These are phyloP conservation scores for Phoma herbarum DNA, from an alignment of 2,329 filamentous ascomycete species.

Conservation along the genomic window DNA sequence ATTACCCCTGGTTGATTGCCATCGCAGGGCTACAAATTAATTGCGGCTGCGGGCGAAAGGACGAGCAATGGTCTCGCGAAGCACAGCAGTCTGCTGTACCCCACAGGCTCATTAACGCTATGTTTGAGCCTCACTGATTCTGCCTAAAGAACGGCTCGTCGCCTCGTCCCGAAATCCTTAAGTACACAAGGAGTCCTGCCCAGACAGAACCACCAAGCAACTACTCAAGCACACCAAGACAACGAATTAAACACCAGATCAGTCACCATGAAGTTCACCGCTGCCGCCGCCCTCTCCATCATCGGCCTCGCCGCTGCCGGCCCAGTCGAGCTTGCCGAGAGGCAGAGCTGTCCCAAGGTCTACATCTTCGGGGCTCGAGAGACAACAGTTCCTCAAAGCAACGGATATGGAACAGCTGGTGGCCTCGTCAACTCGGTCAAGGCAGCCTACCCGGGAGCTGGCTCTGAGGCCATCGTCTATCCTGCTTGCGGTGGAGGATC, in stretches of 20 bases:
- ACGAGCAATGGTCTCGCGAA: constrained; percentile 26
- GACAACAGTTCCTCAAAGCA: constrained; percentile 51
- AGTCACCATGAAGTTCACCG: constrained; percentile 45
- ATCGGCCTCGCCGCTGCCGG: constrained; percentile 46
- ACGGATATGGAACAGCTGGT: constrained; percentile 52
- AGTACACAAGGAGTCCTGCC: constrained; percentile 32
- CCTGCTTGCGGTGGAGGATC: constrained; percentile 70
- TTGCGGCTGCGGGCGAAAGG: constrained; percentile 49
- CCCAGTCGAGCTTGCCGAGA: constrained; percentile 48
- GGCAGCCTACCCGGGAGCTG: constrained; percentile 52
- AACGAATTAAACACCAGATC: constrained; percentile 7
- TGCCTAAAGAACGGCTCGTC: constrained; percentile 43
- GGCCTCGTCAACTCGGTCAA: constrained; percentile 54
- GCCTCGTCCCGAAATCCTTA: constrained; percentile 5
- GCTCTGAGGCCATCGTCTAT: constrained; percentile 55
- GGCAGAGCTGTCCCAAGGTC: constrained; percentile 53
- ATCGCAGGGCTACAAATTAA: constrained; percentile 40
- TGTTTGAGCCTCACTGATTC: constrained; percentile 33
- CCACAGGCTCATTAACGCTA: constrained; percentile 36
- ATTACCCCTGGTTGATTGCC: constrained; percentile 37
- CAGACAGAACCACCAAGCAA: constrained; percentile 24
- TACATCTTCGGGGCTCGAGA: constrained; percentile 58
- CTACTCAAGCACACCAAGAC: constrained; percentile 20
- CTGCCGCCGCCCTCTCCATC: constrained; percentile 41
- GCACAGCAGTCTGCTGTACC: constrained; percentile 29